Evolutionary conservation across 2,329 filamentous ascomycete genomes (phyloP), one percentile per base, ranked within the genome.

Genomic region (Pezizomycotina sp.): DNA sequence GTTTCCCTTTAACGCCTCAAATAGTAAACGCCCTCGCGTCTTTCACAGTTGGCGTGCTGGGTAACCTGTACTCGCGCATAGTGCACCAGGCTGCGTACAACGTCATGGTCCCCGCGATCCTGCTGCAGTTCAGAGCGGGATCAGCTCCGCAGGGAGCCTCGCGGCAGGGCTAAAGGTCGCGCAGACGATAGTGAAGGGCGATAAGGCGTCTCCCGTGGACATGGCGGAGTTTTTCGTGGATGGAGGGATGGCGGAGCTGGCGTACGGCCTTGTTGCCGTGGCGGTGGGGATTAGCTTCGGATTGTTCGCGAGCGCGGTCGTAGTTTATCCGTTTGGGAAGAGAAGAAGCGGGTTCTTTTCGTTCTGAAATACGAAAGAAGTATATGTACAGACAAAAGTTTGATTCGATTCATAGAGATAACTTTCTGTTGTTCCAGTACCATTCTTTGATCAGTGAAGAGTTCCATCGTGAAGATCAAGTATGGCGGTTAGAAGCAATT

Each of bases 71-170:
- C 59, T 76, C 75, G 9, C 68, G 80, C 2, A 60, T 71, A 3
- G 72, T 77, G 6, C 82, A 84, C 53, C 79, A 77, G 1, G 68
- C 92, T 2, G 83, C 83, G 0, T 82, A 81, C 0, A 80, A 81
- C 0, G 77, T 80, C 2, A 80, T 92, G 65, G 60, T 92, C 7
- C 83, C 83, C 0, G 83, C 78, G 4, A 91, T 92, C 47, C 89
- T 91, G 45, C 66, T 75, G 2, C 70, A 73, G 45, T 75, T 15
- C 71, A 71, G 0, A 69, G 65, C 15, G 68, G 70, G 20, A 57
- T 75, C 10, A 71, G 71, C 2, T 68, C 68, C 0, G 62, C 63
- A 16, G 70, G 70, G 1, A 70, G 68, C 10, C 56, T 76, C 12
- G 55, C 74, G 33, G 31, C 25, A n/a, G 41, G 41, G 18, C 31